phyloP scores from a whole-genome alignment of 495 filamentous ascomycete species.

The Lasiosphaeriaceae sp. region DNA sequence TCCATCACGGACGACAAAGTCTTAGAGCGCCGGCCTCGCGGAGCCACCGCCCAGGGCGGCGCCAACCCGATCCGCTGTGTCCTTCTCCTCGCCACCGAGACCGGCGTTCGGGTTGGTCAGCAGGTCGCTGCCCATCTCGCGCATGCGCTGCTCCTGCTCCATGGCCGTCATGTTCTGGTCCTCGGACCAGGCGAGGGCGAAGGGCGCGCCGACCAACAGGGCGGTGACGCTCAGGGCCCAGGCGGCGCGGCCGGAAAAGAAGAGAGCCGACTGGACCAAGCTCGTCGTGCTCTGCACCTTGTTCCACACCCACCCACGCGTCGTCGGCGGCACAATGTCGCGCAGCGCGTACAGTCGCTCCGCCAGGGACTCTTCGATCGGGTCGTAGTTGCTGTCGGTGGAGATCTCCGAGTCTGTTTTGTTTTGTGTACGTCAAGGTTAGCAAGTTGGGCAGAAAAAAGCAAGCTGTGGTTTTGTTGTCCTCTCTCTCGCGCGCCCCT shows the following conservation, averaged over 20 bases:
- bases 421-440: not conserved
- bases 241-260: conserved; percentile 73
- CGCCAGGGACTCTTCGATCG: conserved; percentile 59
- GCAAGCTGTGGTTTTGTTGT: not conserved
- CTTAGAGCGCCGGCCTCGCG: not conserved
- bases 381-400: conserved; percentile 50
- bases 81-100: conserved; percentile 17
- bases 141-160: conserved; percentile 95
- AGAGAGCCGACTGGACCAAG: conserved; percentile 57
- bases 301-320: conserved; percentile 64
- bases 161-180: conserved; percentile 94
- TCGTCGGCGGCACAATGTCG: conserved; percentile 85
- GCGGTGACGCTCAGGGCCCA: conserved; percentile 86
- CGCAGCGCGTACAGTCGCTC: conserved; percentile 82
- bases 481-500: too few species aligned
- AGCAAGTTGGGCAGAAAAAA: not conserved
- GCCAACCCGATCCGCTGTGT: conserved; percentile 32
- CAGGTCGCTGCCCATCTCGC: conserved; percentile 61
- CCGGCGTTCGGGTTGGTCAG: conserved; percentile 19
- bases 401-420: conserved; percentile 61
- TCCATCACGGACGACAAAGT: not conserved
- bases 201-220: conserved; percentile 87
- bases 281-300: conserved; percentile 51
- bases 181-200: conserved; percentile 86
- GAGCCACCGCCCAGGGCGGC: conserved; percentile 22